Conservation (phyloP, 306 rosid genomes). For the Delonix regia region DNA sequence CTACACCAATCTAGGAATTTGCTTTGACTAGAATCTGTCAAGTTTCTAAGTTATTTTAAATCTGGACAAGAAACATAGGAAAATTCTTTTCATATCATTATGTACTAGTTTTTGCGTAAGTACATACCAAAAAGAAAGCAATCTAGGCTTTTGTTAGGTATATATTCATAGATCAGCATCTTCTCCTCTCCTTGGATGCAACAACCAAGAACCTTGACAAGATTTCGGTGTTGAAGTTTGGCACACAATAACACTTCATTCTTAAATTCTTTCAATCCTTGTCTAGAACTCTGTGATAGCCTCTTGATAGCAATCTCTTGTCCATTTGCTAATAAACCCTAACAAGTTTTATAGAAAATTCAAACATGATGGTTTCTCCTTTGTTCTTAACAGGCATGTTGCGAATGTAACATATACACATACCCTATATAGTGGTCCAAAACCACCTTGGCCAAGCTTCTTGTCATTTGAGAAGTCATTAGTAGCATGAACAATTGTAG, state of each 20-base stretch:
- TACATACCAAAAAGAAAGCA: conserved; percentile 43
- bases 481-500: conserved; percentile 45
- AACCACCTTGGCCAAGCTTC: conserved; percentile 54
- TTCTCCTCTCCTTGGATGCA: conserved; percentile 41
- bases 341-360: background rate
- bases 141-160: conserved; percentile 47
- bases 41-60: background rate
- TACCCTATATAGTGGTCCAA: conserved; percentile 54
- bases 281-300: conserved; percentile 41
- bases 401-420: background rate
- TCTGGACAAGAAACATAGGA: background rate
- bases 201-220: conserved; percentile 53
- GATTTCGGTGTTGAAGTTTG: conserved; percentile 56
- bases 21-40: conserved; percentile 19
- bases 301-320: conserved; percentile 52
- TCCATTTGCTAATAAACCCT: conserved; percentile 48
- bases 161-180: conserved; percentile 38
- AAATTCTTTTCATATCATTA: background rate
- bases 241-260: conserved; percentile 51
- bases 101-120: background rate
- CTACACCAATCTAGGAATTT: conserved; percentile 30
- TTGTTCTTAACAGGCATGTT: background rate
- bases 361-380: background rate
- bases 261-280: conserved; percentile 45
- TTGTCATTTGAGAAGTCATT: conserved; percentile 42